Conservation (phyloP, 2,329 filamentous ascomycete genomes). For the Alternaria sp. region DNA sequence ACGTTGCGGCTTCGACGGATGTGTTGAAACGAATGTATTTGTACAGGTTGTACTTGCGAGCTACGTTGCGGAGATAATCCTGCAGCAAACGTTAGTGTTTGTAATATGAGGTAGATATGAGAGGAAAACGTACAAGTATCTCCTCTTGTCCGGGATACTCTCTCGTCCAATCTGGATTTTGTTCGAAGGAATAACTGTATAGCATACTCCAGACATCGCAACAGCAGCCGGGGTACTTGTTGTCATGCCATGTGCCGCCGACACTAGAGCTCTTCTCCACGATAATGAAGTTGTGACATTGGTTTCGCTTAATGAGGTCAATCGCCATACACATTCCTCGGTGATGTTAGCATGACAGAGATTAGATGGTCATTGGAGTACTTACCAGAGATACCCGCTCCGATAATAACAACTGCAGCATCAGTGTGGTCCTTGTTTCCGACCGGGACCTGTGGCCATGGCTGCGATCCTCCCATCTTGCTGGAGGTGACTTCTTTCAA, state of each 20-base stretch:
- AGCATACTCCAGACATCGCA: constrained; percentile 63
- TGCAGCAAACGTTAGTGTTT: constrained; percentile 19
- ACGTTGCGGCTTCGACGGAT: constrained; percentile 58
- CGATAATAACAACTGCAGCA: constrained; percentile 64
- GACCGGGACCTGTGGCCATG: constrained; percentile 54
- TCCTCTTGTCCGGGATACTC: constrained; percentile 67
- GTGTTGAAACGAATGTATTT: constrained; percentile 65
- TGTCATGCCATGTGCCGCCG: constrained; percentile 63
- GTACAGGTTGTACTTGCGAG: constrained; percentile 62
- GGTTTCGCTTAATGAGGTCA: constrained; percentile 60
- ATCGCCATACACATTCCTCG: constrained; percentile 63
- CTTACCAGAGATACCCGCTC: constrained; percentile 60
- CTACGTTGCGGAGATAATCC: constrained; percentile 60
- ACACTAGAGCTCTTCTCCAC: constrained; percentile 62
- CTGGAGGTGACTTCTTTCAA: neutral
- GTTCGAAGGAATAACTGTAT: constrained; percentile 67
- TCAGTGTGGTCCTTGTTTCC: constrained; percentile 60
- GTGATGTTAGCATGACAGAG: neutral
- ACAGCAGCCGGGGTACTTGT: constrained; percentile 63
- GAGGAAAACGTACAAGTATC: constrained; percentile 53
- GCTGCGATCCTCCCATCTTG: constrained; percentile 49
- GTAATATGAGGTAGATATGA: neutral
- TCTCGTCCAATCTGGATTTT: constrained; percentile 64
- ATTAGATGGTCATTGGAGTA: neutral
- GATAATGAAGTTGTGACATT: constrained; percentile 63